Evolutionary conservation across 192 early-diverging fungal species (phyloP), one percentile per base, ranked within the genome.

Genomic region (Pecoramyces ruminantium): DNA sequence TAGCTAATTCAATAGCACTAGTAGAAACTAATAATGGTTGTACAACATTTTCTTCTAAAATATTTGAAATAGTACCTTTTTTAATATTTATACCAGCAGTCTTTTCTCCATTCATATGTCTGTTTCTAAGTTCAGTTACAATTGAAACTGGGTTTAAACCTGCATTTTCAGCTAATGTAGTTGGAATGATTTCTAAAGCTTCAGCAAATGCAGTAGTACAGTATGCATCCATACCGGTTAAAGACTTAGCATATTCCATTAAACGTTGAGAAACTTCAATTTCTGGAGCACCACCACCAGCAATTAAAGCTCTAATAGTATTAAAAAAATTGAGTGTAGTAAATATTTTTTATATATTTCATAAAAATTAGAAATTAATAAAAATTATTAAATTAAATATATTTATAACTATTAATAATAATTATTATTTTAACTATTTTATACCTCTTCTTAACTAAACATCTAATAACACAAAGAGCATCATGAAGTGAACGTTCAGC

Each of bases 181-280:
- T 95, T 16, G 97, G 97, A 79, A 99, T 98, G 28, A 99, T 92
- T 85, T 99, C 97, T 77, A 99, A 86, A 5, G 97, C 96, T 83
- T 97, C 95, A 30, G 97, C 96, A 89, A 97, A 99, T 13, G 94
- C 96, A 84, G 95, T 92, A 92, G 98, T 97, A 84, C 97, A 99
- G 83, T 98, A 95, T 29, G 94, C 92, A 83, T 97, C 95, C 93
- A 98, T 96, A 39, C 97, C 97, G 28, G 92, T 94, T 81, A 96
- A 87, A 1, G 95, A 89, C 88, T 97, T 96, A 39, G 96, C 95
- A 83, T 96, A 87, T 77, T 92, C 88, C 84, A 92, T 92, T 79
- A 99, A 88, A 67, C 88, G 90, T 84, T 92, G 93, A 16, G 97
- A 96, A 5, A 97, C 90, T 83, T 96, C 95, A 83, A 98, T 98